Evolutionary conservation across 2,329 filamentous ascomycete species (phyloP).

Genomic region (Ascochyta clinopodiicola): DNA sequence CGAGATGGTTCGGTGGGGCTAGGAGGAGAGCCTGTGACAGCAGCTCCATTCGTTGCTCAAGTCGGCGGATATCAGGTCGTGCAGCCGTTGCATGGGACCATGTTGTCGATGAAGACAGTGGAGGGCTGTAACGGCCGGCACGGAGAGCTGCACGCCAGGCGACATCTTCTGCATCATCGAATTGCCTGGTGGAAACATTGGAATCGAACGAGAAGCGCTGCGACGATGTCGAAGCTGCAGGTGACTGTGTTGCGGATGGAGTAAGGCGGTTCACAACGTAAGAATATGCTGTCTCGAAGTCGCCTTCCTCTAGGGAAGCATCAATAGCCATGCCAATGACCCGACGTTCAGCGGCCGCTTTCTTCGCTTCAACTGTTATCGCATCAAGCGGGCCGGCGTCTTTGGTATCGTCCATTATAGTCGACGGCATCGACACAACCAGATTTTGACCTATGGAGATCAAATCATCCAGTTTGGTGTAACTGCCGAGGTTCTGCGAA

Average conservation of each 20-base stretch:
- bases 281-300: slow-evolving; percentile 86
- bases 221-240: slow-evolving; percentile 31
- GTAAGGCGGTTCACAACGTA: slow-evolving; percentile 75
- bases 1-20: slow-evolving; percentile 71
- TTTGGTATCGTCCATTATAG: slow-evolving; percentile 54
- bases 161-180: slow-evolving; percentile 63
- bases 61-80: slow-evolving; percentile 65
- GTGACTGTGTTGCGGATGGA: slow-evolving; percentile 34
- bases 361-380: slow-evolving; percentile 38
- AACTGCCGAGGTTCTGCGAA: slow-evolving; percentile 76
- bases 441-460: slow-evolving; percentile 73
- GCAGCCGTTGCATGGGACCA: slow-evolving; percentile 54
- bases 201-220: slow-evolving; percentile 31
- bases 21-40: slow-evolving; percentile 76
- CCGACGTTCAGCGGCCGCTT: slow-evolving; percentile 63
- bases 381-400: slow-evolving; percentile 50
- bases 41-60: slow-evolving; percentile 83
- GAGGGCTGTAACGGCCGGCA: slow-evolving; percentile 72
- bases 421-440: slow-evolving; percentile 52
- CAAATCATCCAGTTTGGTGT: slow-evolving; percentile 76
- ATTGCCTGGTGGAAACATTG: slow-evolving; percentile 14
- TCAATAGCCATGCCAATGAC: slow-evolving; percentile 83
- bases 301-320: slow-evolving; percentile 76
- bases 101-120: slow-evolving; percentile 47
- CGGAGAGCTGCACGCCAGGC: slow-evolving; percentile 81